phyloP scores from a whole-genome alignment of 2,329 filamentous ascomycete species.

The Biscogniauxia sp. region DNA sequence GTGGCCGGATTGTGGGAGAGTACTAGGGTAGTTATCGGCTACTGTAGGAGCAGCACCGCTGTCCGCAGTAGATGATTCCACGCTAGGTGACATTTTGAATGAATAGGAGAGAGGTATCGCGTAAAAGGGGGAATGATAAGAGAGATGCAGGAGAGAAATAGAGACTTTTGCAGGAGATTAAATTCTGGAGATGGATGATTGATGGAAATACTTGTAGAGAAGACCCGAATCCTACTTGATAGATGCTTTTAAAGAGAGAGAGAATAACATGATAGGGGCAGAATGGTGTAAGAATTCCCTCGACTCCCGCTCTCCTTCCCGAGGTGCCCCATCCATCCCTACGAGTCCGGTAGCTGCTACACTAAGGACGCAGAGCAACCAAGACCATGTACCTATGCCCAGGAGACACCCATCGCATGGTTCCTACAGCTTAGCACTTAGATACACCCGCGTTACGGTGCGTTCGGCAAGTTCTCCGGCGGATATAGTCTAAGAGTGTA shows the following conservation, averaged over 20 bases:
- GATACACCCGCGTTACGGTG: neutral
- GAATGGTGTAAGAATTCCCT: neutral
- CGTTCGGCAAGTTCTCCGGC: neutral
- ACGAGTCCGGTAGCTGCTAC: neutral
- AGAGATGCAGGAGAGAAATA: slow-evolving; percentile 1
- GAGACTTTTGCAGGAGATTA: neutral
- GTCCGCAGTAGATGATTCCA: slow-evolving; percentile 2
- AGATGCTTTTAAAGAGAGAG: neutral
- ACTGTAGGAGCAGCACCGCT: slow-evolving; percentile 3
- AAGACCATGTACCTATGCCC: neutral
- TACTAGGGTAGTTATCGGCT: slow-evolving; percentile 27
- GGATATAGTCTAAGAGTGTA: neutral
- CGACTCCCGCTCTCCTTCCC: neutral
- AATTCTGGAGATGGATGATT: neutral
- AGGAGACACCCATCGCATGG: neutral
- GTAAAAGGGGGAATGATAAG: neutral
- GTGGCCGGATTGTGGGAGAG: slow-evolving; percentile 33
- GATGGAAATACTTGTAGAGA: neutral
- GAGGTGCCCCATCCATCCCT: neutral
- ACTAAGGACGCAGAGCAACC: neutral
- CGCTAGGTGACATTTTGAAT: slow-evolving; percentile 16
- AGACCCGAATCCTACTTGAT: neutral
- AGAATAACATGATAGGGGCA: neutral
- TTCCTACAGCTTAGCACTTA: neutral
- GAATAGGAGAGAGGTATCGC: neutral